Conservation (phyloP, 495 filamentous ascomycete species). For the Platismatia glauca region DNA sequence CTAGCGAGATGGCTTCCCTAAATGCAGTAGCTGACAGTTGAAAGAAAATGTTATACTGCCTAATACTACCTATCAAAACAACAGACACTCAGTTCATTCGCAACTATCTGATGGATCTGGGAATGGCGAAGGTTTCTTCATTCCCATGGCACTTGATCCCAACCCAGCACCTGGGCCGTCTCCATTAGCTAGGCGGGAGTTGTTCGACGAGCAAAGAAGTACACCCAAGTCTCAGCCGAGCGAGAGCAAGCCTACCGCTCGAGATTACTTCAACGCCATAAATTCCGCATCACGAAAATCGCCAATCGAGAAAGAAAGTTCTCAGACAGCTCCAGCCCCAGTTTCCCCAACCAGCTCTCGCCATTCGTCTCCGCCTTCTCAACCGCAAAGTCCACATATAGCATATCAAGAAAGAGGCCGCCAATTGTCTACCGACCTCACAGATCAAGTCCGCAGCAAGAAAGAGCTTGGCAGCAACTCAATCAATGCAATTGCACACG, state of each 20-base stretch:
- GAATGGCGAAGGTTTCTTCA: constrained; percentile 71
- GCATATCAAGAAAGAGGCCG: constrained; percentile 82
- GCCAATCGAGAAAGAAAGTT: constrained; percentile 24
- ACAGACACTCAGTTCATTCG: constrained; percentile 61
- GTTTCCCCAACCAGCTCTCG: constrained; percentile 23
- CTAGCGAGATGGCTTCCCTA: neutral
- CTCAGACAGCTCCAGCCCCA: constrained; percentile 33
- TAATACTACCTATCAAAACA: constrained; percentile 66
- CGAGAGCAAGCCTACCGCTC: constrained; percentile 21
- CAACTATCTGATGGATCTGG: constrained; percentile 50
- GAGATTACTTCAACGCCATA: constrained; percentile 43
- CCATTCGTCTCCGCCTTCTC: constrained; percentile 28
- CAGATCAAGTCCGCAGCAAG: constrained; percentile 35
- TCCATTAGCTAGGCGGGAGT: constrained; percentile 26
- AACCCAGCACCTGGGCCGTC: constrained; percentile 56
- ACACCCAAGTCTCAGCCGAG: constrained; percentile 7
- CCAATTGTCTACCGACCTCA: constrained; percentile 37
- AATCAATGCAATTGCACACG: constrained; percentile 19
- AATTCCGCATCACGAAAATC: constrained; percentile 25
- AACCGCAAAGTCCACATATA: constrained; percentile 65
- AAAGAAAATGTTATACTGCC: constrained; percentile 58
- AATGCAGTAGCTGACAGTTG: constrained; percentile 13
- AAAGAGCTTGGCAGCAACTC: constrained; percentile 30
- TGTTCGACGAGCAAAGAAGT: constrained; percentile 12
- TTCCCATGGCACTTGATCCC: constrained; percentile 85